Base-by-base conservation (phyloP, 1,284 basidiomycete species). In the Marasmius oreades region DNA sequence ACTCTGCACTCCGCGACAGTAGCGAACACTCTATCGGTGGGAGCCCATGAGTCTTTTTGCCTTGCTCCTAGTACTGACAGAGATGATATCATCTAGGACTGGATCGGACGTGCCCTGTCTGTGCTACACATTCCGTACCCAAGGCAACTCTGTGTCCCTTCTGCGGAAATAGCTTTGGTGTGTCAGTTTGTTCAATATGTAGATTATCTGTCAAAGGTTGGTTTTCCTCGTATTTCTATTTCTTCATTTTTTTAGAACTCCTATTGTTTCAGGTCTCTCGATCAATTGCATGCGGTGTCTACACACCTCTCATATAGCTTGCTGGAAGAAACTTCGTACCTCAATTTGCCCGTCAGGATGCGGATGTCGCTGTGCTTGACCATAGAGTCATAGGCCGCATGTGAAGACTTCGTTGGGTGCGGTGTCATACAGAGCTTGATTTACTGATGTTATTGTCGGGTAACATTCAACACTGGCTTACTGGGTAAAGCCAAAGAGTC, bases 141-240 rank as follows among this genome's bases (percentile, higher is more conserved):
- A 70, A 73, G 46, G 67, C 64, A 59, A 71, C 63, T 60, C 61
- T 67, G 28, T 92, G 88, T 67, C 64, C 70, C 1, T 65, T 70
- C 12, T 92, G 89, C 61, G 71, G 70, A 23, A 68, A 67, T 7
- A 69, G 73, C 31, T 73, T 75, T 51, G 69, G 67, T 11, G 73
- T 75, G 63, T 77, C 86, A 0, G 69, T 72, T 1, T 93, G 91
- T 66, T 80, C 86, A 0, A 79, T 92, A 33, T 93, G 92, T 68
- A 80, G 90, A 42, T 75, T 92, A 18, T 88, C 90, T 3, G 84
- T 92, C 57, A 89, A 84, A 79, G 90, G 91, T 6, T 8, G 14
- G 14, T 22, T 12, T 47, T 31, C 34, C 42, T 44, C 33, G 28
- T 11, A 26, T 16, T 52, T 48, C 22, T 52, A 2, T 4, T 10